phyloP scores from a whole-genome alignment of 2,329 filamentous ascomycete genomes.

The Diaporthe citri region DNA sequence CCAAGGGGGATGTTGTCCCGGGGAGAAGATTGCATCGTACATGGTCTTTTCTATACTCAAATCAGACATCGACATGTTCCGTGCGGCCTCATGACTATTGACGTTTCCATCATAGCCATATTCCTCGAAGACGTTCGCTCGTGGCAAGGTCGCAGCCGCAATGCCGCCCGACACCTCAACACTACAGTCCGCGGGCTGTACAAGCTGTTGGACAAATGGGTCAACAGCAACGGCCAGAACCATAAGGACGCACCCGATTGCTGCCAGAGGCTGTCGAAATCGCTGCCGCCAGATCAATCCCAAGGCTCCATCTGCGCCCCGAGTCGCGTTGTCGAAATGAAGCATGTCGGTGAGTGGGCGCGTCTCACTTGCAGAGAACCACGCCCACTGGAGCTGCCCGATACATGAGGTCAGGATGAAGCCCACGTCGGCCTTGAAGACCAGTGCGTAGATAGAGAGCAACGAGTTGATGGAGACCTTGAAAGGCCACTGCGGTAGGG shows the following conservation, averaged over 20 bases:
- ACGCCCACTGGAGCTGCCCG: not conserved
- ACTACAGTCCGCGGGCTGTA: not conserved
- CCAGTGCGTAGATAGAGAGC: not conserved
- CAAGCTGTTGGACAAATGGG: not conserved
- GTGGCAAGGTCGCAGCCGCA: not conserved
- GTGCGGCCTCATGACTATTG: no score
- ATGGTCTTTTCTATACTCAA: not conserved
- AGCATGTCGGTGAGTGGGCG: not conserved
- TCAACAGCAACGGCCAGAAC: not conserved
- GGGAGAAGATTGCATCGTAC: not conserved
- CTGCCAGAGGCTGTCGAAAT: not conserved
- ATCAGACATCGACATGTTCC: no score
- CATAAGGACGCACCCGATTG: not conserved
- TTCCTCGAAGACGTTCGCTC: not conserved
- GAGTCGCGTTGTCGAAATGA: not conserved
- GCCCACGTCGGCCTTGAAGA: not conserved
- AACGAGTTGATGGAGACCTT: not conserved
- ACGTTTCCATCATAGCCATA: not conserved
- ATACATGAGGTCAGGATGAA: not conserved
- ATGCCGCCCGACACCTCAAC: rapidly evolving
- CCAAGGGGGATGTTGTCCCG: not conserved
- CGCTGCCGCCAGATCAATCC: not conserved
- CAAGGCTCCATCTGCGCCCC: not conserved
- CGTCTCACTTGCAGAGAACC: not conserved
- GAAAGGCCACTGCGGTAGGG: not conserved